phyloP scores from a whole-genome alignment of 2,329 filamentous ascomycete genomes.

The Cytospora piceicola region DNA sequence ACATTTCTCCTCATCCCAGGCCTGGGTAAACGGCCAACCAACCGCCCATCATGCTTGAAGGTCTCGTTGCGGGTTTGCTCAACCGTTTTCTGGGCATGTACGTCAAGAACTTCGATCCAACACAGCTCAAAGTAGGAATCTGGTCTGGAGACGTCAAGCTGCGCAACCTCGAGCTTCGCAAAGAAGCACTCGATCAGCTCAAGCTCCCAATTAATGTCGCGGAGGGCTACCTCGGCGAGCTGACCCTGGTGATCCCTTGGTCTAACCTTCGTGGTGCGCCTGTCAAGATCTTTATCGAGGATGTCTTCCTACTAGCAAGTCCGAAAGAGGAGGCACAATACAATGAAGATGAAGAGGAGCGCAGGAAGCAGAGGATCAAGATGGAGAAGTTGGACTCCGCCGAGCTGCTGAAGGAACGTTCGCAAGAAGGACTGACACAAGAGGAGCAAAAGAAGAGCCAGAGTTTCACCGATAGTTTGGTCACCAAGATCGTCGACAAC shows the following conservation, averaged over 20 bases:
- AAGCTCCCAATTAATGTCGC: conserved; percentile 96
- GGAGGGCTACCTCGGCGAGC: conserved; percentile 88
- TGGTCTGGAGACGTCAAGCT: conserved; percentile 99
- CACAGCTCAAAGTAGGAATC: conserved; percentile 97
- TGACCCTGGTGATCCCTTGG: conserved; percentile 95
- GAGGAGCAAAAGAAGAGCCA: conserved; percentile 98
- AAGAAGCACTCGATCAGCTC: conserved; percentile 95
- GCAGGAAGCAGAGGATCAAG: conserved; percentile 86
- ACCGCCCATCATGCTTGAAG: conserved; percentile 83
- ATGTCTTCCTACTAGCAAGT: conserved; percentile 93
- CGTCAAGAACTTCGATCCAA: conserved; percentile 98
- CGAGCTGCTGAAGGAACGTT: conserved; percentile 89
- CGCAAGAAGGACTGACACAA: conserved; percentile 87
- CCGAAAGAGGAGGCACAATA: conserved; percentile 95
- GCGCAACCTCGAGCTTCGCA: conserved; percentile 85
- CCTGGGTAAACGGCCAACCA: conserved; percentile 71
- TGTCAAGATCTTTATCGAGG: conserved; percentile 92
- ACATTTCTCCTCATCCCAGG: conserved; percentile 48
- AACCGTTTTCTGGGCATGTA: conserved; percentile 99
- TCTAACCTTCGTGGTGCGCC: conserved; percentile 94
- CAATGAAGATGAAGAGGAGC: conserved; percentile 89
- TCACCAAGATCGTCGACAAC: conserved; percentile 98
- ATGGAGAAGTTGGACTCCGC: conserved; percentile 98
- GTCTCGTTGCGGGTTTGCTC: conserved; percentile 92
- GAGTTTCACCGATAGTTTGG: conserved; percentile 92